phyloP scores from a whole-genome alignment of 2,329 filamentous ascomycete genomes.

The Cladosporium cucumerinum region DNA sequence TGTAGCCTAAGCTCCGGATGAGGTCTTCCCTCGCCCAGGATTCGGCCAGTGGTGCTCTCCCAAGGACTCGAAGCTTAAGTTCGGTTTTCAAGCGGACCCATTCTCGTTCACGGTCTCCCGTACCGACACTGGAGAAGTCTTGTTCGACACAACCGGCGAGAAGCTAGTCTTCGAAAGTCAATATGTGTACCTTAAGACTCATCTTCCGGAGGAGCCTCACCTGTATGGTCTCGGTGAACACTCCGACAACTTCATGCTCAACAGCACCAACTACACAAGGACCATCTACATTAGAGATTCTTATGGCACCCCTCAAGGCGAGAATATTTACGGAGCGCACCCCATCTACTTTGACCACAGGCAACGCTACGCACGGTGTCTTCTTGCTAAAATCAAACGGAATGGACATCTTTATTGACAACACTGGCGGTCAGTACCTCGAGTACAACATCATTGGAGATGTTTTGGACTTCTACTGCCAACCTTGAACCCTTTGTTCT shows the following conservation, averaged over 20 bases:
- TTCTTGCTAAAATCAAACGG: slow-evolving; percentile 67
- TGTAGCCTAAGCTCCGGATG: slow-evolving; percentile 47
- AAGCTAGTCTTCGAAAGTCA: slow-evolving; percentile 70
- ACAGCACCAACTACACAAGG: slow-evolving; percentile 63
- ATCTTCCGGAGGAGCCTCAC: slow-evolving; percentile 62
- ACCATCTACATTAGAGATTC: slow-evolving; percentile 66
- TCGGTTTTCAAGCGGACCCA: slow-evolving; percentile 52
- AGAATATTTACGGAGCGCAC: slow-evolving; percentile 67
- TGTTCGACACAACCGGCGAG: slow-evolving; percentile 65
- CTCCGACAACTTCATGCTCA: slow-evolving; percentile 59
- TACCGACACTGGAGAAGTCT: slow-evolving; percentile 51
- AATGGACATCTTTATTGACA: slow-evolving; percentile 71
- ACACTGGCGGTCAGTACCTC: slow-evolving; percentile 61
- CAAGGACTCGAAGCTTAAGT: slow-evolving; percentile 48
- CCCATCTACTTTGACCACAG: slow-evolving; percentile 69
- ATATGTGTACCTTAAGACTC: slow-evolving; percentile 67
- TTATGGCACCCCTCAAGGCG: slow-evolving; percentile 53
- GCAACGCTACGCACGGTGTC: slow-evolving; percentile 56
- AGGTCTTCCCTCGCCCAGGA: slow-evolving; percentile 60
- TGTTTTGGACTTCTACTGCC: slow-evolving; percentile 63
- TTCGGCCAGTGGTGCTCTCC: slow-evolving; percentile 38
- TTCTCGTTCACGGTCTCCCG: slow-evolving; percentile 64
- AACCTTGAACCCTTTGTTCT: slow-evolving; percentile 65
- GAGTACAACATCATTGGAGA: slow-evolving; percentile 76
- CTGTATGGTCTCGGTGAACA: slow-evolving; percentile 69